phyloP scores from a whole-genome alignment of 306 rosid genomes.

The Cucurbita moschata region DNA sequence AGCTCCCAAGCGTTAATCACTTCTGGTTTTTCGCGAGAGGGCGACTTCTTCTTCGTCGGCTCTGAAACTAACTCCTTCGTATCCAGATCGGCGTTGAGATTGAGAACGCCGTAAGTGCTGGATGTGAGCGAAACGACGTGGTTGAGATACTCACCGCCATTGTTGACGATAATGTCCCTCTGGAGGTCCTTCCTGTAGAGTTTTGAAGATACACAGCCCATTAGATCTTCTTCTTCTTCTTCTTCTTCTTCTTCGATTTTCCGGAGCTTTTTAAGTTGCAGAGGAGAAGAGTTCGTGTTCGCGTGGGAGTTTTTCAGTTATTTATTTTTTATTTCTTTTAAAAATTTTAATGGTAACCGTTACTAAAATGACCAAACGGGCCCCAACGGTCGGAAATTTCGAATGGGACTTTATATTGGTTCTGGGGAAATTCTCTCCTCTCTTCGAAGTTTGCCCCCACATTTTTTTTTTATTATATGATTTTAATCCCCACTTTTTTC shows the following conservation, averaged over 20 bases:
- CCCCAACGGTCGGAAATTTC: constrained; percentile 80
- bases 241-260: background rate
- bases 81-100: constrained; percentile 27
- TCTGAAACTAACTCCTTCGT: constrained; percentile 21
- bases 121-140: constrained; percentile 93
- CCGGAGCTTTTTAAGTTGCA: background rate
- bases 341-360: constrained; percentile 31
- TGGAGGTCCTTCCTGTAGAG: constrained; percentile 37
- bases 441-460: background rate
- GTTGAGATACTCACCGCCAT: constrained; percentile 38
- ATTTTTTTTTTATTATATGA: constrained; percentile 1
- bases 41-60: constrained; percentile 14
- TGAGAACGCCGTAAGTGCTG: constrained; percentile 66
- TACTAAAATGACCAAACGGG: constrained; percentile 36
- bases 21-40: constrained; percentile 33
- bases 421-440: background rate
- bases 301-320: constrained; percentile 1
- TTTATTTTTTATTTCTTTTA: background rate
- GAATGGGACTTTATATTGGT: constrained; percentile 18
- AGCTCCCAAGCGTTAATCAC: constrained; percentile 88
- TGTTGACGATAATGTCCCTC: constrained; percentile 28
- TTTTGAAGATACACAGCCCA: constrained; percentile 96
- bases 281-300: constrained; percentile 20
- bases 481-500: background rate
- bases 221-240: constrained; percentile 15